Evolutionary conservation across 805 yeast species (phyloP), one percentile per base, ranked within the genome.

Genomic region (Wickerhamomyces mucosus): DNA sequence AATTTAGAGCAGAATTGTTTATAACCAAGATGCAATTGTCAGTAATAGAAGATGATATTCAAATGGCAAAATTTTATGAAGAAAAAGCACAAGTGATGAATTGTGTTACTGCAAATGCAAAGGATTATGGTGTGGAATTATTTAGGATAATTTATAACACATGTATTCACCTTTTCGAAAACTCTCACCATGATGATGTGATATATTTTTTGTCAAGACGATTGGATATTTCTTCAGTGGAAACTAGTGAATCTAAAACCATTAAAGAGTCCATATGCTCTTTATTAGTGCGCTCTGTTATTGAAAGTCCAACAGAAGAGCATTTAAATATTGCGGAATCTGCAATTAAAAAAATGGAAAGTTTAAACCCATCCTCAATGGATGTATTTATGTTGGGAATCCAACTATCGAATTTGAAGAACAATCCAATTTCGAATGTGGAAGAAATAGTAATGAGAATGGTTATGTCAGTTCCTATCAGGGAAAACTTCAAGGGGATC

Each of bases 391-490:
- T 46, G 15, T 34, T 61, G 13, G 39, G 43, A 2, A 41, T 61
- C 4, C 43, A 46, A 16, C 32, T 52, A 6, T 26, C 43, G 10
- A 48, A 46, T 17, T 13, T 35, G 1, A 37, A 37, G n/a, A 33
- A 38, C 4, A 20, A 34, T 1, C 27, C 35, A 4, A 16, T 33
- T 3, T 29, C 34, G 6, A 45, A 37, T 10, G 34, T 43, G 18
- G 58, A 57, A 32, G 56, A 54, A 15, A 37, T 46, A 2, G 36
- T 62, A 1, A 61, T 61, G 59, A 51, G 53, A 28, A 53, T 61
- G 58, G 41, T 63, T 0, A 48, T 53, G 36, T 41, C 58, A 1
- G 46, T 58, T 1, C 42, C 56, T 5, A 32, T 51, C 0, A 29
- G 30, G 1, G 9, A 38, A 7, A 43, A 49, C 26, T 44, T 51